These are phyloP conservation scores for Xylaria curta DNA, from an alignment of 495 filamentous ascomycete genomes.

Conservation along the genomic window DNA sequence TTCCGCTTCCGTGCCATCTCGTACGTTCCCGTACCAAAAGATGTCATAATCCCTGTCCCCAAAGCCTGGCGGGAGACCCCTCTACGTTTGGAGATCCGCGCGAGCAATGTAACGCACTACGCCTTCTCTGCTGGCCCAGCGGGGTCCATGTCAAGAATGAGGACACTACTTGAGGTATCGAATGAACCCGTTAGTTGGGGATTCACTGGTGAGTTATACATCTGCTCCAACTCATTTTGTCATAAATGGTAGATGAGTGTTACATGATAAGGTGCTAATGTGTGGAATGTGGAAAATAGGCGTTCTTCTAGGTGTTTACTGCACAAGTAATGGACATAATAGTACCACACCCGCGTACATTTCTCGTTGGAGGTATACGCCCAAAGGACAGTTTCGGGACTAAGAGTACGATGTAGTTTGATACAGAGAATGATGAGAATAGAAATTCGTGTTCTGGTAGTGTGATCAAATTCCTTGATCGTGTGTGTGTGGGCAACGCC, in stretches of 20 bases:
- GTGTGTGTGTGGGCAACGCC: not conserved
- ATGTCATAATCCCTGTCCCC: constrained; percentile 40
- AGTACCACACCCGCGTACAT: constrained; percentile 52
- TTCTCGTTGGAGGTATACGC: constrained; percentile 53
- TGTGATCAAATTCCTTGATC: not conserved
- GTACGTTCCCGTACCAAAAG: constrained; percentile 42
- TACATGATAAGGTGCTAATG: not conserved
- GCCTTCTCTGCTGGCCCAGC: constrained; percentile 51
- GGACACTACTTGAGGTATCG: constrained; percentile 44
- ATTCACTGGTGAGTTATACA: constrained; percentile 50
- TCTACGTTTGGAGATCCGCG: constrained; percentile 53
- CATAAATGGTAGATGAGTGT: not conserved
- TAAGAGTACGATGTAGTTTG: constrained; percentile 20
- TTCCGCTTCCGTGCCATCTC: constrained; percentile 49
- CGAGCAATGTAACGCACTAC: constrained; percentile 54
- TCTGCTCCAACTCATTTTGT: not conserved
- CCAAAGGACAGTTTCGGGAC: constrained; percentile 50
- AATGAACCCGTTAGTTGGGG: constrained; percentile 56
- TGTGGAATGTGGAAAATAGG: constrained; percentile 27
- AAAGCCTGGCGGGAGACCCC: constrained; percentile 41
- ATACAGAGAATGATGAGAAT: not conserved
- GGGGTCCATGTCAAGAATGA: constrained; percentile 37
- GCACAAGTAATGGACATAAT: constrained; percentile 57
- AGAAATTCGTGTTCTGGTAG: not conserved
- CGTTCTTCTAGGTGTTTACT: constrained; percentile 55